Base-by-base conservation (phyloP, 1,284 basidiomycete species). In the Naganishia albida region DNA sequence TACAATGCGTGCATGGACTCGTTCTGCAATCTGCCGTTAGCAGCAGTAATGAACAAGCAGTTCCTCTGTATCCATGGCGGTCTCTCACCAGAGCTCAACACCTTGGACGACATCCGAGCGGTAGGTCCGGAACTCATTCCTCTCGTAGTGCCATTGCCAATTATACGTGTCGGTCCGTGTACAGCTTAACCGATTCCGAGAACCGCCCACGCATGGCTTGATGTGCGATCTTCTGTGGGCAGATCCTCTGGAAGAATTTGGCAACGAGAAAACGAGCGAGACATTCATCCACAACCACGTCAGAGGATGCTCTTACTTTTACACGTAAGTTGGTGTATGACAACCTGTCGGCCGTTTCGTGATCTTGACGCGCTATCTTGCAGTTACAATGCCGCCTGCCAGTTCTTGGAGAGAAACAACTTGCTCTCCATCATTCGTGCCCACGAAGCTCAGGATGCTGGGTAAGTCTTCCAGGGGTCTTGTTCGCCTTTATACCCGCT, bases 161-260 rank as follows among this genome's bases (percentile, higher is more conserved):
- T 16, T 2, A n/a, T n/a, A n/a, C n/a, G n/a, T 6, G 55, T 18
- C 38, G 42, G 18, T 3, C 34, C 3, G 13, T 34, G 7, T 42
- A 39, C 74, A 91, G 89, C 87, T 96, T 74, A 91, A 96, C 80
- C 88, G 93, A 46, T 96, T 94, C 86, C 86, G 93, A 53, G 93
- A 96, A 79, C 93, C 93, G 1, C 93, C 93, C 18, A 96, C 93
- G 1, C 88, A 90, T 68, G 93, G 93, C 0, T 81, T 96, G 66
- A 95, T 96, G 91, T 95, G 93, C 75, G 93, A 96, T 75, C 88
- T 95, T 69, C 83, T 96, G 38, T 96, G 93, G 93, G 88, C 93
- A 1, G 93, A 96, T 80, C 93, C 93, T 8, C 83, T 93, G 1
- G 93, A 96, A 77, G 92, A 94, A 77, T 96, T 95, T 76, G 93